Percentiles rank a stretch among this genome's conserved stretches.
phyloP scores from a whole-genome alignment of 2,329 filamentous ascomycete species.

The Chrysoporthe deuterocubensis region DNA sequence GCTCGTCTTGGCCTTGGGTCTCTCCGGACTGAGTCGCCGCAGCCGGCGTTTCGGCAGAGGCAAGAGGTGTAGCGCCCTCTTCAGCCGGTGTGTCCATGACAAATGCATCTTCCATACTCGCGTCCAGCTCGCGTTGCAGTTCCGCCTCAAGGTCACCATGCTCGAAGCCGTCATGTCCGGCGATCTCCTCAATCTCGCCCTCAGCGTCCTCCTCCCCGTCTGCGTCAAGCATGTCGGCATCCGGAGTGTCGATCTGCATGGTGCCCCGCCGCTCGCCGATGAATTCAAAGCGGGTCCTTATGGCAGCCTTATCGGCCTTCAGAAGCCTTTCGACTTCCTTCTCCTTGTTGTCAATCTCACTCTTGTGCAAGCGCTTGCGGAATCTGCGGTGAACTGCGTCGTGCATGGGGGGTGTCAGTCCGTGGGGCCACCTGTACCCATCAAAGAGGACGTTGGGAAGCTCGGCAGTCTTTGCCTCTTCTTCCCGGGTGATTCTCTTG shows the following conservation, averaged over 20 bases:
- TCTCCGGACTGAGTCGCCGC: conserved; percentile 51
- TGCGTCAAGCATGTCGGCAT: conserved; percentile 50
- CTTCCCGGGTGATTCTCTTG: conserved; percentile 66
- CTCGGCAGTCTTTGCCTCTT: conserved; percentile 67
- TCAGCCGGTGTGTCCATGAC: conserved; percentile 59
- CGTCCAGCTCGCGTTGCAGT: conserved; percentile 27
- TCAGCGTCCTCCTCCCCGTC: conserved; percentile 53
- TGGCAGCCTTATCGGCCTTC: conserved; percentile 66
- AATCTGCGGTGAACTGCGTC: conserved; percentile 83
- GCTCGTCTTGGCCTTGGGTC: conserved; percentile 49
- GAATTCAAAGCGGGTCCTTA: conserved; percentile 66
- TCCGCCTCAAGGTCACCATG: conserved; percentile 43
- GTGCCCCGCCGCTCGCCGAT: conserved; percentile 54
- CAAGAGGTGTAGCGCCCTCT: conserved; percentile 40
- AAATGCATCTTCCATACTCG: conserved; percentile 51
- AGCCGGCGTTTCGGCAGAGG: conserved; percentile 46
- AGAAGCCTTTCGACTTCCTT: conserved; percentile 76
- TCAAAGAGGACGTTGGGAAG: conserved; percentile 73
- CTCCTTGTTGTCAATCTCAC: conserved; percentile 82
- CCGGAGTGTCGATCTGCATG: conserved; percentile 28
- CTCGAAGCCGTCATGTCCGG: conserved; percentile 32
- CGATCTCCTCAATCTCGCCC: conserved; percentile 42
- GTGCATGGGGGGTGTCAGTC: conserved; percentile 85
- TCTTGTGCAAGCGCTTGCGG: conserved; percentile 76
- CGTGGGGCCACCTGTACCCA: conserved; percentile 79